phyloP scores from a whole-genome alignment of 176 grass and related monocot genomes.

The Saccharum officinarum region DNA sequence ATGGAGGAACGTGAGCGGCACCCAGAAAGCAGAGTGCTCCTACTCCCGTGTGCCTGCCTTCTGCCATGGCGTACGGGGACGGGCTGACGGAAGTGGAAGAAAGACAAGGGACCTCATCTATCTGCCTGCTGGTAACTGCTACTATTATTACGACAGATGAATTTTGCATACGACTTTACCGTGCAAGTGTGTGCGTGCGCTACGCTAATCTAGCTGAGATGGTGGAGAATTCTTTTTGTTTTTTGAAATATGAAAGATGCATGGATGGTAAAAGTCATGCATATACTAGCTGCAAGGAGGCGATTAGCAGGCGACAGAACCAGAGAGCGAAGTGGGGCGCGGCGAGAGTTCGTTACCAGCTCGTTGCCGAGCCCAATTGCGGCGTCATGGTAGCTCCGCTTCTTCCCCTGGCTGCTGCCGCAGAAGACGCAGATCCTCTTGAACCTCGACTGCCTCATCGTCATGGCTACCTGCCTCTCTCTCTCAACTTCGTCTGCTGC shows the following conservation, averaged over 20 bases:
- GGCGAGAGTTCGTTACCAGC: constrained; percentile 51
- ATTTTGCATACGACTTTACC: background rate
- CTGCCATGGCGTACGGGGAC: background rate
- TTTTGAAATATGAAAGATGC: too few species aligned
- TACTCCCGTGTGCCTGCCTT: too few species aligned
- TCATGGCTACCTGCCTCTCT: background rate
- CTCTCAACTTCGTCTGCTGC: background rate
- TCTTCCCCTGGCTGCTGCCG: constrained; percentile 94
- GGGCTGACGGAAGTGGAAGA: background rate
- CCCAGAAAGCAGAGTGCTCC: too few species aligned
- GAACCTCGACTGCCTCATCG: constrained; percentile 80
- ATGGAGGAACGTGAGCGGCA: too few species aligned
- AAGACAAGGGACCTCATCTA: background rate
- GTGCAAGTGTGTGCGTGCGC: background rate
- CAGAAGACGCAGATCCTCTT: constrained; percentile 98
- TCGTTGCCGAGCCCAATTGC: constrained; percentile 95
- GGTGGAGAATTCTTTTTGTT: too few species aligned
- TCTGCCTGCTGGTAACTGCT: background rate
- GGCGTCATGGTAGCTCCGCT: constrained; percentile 90
- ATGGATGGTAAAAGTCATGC: too few species aligned
- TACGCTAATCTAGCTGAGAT: background rate
- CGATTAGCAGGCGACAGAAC: too few species aligned
- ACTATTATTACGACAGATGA: background rate
- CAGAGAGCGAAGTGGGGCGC: too few species aligned
- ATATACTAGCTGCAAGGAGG: too few species aligned